These are phyloP conservation scores for Aureobasidium uvarum DNA, from an alignment of 2,329 filamentous ascomycete species.

Conservation along the genomic window DNA sequence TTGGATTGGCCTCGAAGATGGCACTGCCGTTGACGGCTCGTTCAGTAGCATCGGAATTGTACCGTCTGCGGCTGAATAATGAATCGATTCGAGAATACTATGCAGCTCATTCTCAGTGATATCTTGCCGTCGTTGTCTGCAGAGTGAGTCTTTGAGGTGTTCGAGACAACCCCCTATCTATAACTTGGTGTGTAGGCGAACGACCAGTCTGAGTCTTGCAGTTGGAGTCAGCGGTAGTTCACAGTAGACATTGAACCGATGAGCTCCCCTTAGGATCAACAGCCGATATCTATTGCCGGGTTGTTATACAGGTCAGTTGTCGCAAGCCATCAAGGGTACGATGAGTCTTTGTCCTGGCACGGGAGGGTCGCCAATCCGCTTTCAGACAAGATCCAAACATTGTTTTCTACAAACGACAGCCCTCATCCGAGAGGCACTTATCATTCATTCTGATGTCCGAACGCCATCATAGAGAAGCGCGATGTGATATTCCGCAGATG, in stretches of 20 bases:
- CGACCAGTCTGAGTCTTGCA: not conserved
- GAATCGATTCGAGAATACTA: conserved; percentile 4
- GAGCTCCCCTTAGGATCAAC: not conserved
- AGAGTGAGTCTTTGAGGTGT: not conserved
- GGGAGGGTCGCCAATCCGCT: not conserved
- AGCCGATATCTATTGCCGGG: conserved; percentile 7
- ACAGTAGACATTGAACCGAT: not conserved
- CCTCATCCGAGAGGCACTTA: not conserved
- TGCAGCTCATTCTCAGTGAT: not conserved
- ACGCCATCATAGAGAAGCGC: not conserved
- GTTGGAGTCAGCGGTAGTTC: too few relatives aligned
- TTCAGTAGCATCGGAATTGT: conserved; percentile 1
- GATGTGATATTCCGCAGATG: not conserved
- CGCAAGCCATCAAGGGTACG: conserved; percentile 4
- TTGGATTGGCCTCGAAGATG: not conserved
- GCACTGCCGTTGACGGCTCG: not conserved
- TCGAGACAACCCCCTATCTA: not conserved
- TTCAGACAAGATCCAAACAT: not conserved
- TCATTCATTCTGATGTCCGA: not conserved
- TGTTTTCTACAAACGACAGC: not conserved
- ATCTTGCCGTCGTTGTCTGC: not conserved
- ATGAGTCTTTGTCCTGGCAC: not conserved
- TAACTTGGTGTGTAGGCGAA: not conserved
- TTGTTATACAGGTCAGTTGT: conserved; percentile 1
- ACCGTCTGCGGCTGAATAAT: not conserved